Evolutionary conservation across 2,329 filamentous ascomycete genomes (phyloP).

Genomic region (Cryphonectria japonica): DNA sequence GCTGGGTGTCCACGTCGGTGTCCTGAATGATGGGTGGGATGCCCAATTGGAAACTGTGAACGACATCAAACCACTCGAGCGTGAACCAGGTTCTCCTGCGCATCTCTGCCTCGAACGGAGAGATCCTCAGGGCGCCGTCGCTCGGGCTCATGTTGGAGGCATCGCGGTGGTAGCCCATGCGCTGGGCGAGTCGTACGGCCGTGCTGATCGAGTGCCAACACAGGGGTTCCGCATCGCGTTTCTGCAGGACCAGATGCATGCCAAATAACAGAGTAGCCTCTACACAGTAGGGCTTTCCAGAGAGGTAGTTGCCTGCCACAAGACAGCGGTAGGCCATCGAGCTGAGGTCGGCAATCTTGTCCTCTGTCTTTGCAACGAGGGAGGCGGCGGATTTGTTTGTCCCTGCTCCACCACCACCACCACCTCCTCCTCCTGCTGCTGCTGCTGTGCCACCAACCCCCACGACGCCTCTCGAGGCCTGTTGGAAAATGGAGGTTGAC

Average conservation of each 20-base stretch:
- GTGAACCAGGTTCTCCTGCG: constrained; percentile 54
- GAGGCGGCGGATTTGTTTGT: constrained; percentile 17
- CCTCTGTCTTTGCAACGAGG: constrained; percentile 34
- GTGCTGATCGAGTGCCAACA: constrained; percentile 52
- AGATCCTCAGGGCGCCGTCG: constrained; percentile 36
- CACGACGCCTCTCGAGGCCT: constrained; percentile 36
- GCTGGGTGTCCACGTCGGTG: constrained; percentile 49
- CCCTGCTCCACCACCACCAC: background rate
- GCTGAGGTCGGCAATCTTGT: constrained; percentile 37
- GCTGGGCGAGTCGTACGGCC: constrained; percentile 53
- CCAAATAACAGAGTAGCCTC: constrained; percentile 54
- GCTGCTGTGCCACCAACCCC: too few relatives aligned
- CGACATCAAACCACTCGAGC: constrained; percentile 25
- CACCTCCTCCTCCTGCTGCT: background rate
- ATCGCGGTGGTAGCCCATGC: constrained; percentile 57
- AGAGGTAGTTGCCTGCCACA: constrained; percentile 51
- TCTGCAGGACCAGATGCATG: constrained; percentile 47
- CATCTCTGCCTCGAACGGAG: constrained; percentile 56
- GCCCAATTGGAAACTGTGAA: constrained; percentile 27
- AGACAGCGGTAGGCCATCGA: constrained; percentile 51
- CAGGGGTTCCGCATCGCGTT: constrained; percentile 46
- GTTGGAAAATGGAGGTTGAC: constrained; percentile 45
- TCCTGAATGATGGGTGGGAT: constrained; percentile 52
- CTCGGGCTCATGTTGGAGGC: constrained; percentile 44
- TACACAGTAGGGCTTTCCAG: constrained; percentile 49